Percentiles rank a stretch among this genome's conserved stretches.
Evolutionary conservation across 2,329 filamentous ascomycete species (phyloP).

Genomic region (Arthrinium puccinioides): DNA sequence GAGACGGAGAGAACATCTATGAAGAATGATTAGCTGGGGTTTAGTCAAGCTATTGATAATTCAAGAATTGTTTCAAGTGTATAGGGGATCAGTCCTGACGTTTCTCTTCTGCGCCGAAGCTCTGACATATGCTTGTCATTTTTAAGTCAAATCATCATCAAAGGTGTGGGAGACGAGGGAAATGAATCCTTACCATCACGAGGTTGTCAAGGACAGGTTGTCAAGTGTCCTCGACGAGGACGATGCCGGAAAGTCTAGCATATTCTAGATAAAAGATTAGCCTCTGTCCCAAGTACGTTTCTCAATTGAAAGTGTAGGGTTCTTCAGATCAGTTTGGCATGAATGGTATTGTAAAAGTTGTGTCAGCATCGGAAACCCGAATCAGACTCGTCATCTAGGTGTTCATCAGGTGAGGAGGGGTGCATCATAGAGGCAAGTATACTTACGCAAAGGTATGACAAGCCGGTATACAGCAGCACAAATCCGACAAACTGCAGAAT

Average conservation of each 20-base stretch:
- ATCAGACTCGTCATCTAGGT: slow-evolving; percentile 60
- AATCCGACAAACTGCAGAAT: neutral
- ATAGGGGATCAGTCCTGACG: too few species aligned
- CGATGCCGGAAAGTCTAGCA: too few species aligned
- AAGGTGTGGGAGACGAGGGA: slow-evolving; percentile 17
- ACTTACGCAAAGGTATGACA: too few species aligned
- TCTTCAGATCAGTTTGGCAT: slow-evolving; percentile 44
- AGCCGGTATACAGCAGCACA: too few species aligned
- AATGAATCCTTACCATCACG: too few species aligned
- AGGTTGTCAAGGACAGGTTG: too few species aligned
- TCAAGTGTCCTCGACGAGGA: too few species aligned
- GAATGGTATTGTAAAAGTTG: slow-evolving; percentile 50
- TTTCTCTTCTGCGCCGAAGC: slow-evolving; percentile 52
- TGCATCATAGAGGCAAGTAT: too few species aligned
- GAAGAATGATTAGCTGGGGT: too few species aligned
- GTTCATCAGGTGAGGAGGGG: slow-evolving; percentile 36
- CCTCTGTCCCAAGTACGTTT: neutral
- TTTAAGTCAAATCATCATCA: slow-evolving; percentile 77
- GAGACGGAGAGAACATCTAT: too few species aligned
- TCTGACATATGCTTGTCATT: slow-evolving; percentile 99
- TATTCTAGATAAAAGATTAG: too few species aligned
- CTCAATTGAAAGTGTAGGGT: neutral
- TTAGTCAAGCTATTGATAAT: slow-evolving; percentile 14
- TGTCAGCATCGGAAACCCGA: slow-evolving; percentile 56
- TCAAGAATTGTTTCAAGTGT: too few species aligned